phyloP scores from a whole-genome alignment of 441 rosid genomes.

The Gossypium davidsonii region DNA sequence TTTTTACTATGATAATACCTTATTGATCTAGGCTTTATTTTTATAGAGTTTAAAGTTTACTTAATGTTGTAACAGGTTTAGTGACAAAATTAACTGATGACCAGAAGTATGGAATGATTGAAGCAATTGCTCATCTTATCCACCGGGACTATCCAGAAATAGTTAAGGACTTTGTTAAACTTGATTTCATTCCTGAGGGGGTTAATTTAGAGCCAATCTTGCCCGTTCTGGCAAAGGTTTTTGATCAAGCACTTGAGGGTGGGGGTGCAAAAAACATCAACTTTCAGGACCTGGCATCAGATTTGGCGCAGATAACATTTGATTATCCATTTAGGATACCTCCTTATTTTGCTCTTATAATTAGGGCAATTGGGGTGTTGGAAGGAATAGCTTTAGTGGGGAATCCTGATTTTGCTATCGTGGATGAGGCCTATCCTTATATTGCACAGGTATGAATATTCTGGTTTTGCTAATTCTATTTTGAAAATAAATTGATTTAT shows the following conservation, averaged over 20 bases:
- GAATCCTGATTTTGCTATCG: conserved; percentile 89
- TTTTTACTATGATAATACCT: background rate
- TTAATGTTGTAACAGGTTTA: conserved; percentile 50
- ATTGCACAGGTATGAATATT: conserved; percentile 70
- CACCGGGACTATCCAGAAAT: conserved; percentile 88
- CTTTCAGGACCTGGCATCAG: conserved; percentile 94
- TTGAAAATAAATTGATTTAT: background rate
- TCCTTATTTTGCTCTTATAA: conserved; percentile 93
- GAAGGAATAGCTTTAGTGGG: conserved; percentile 98
- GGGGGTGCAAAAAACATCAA: conserved; percentile 91
- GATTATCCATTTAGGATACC: conserved; percentile 98
- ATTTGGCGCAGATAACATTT: conserved; percentile 93
- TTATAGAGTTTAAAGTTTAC: conserved; percentile 16
- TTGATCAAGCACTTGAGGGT: conserved; percentile 99
- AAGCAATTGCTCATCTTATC: conserved; percentile 94
- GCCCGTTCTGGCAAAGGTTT: conserved; percentile 94
- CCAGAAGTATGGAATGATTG: conserved; percentile 97
- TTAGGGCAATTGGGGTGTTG: conserved; percentile 93
- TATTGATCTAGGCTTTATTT: background rate
- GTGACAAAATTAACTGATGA: conserved; percentile 92
- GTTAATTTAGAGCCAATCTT: conserved; percentile 93
- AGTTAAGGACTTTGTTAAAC: conserved; percentile 93
- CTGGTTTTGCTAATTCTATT: background rate
- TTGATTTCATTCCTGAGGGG: conserved; percentile 90
- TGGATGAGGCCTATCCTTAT: conserved; percentile 97